Conservation (phyloP, 2,329 filamentous ascomycete species). For the Stachybotrys echinatus region DNA sequence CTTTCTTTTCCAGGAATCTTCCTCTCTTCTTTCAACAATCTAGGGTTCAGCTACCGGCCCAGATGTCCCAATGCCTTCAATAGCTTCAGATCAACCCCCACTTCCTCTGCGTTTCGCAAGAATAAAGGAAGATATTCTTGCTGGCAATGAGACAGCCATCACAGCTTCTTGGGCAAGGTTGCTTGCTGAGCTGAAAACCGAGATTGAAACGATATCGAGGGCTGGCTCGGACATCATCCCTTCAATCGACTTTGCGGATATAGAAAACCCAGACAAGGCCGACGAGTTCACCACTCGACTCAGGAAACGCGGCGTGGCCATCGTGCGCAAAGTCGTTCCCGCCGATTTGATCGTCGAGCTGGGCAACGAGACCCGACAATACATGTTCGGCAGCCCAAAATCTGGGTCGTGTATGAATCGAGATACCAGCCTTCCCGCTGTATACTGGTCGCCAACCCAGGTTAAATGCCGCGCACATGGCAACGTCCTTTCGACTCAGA, state of each 20-base stretch:
- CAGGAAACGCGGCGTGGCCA: constrained; percentile 22
- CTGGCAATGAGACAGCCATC: constrained; percentile 30
- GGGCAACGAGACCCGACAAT: constrained; percentile 46
- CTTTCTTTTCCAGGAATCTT: too few species aligned
- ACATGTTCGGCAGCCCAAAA: constrained; percentile 44
- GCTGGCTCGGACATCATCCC: constrained; percentile 30
- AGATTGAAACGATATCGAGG: constrained; percentile 28
- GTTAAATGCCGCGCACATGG: constrained; percentile 32
- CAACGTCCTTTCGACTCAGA: constrained; percentile 31
- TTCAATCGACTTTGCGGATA: constrained; percentile 33
- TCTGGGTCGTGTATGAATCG: constrained; percentile 23
- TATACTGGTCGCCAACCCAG: constrained; percentile 36
- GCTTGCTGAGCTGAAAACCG: constrained; percentile 26
- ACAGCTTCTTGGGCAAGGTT: constrained; percentile 32
- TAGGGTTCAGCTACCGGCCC: not conserved
- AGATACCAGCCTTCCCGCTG: constrained; percentile 26
- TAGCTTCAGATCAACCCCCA: constrained; percentile 11
- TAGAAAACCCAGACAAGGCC: constrained; percentile 18
- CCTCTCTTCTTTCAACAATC: not conserved
- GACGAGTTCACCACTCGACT: constrained; percentile 19
- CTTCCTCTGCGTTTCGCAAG: constrained; percentile 34
- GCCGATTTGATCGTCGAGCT: constrained; percentile 27
- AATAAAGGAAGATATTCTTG: constrained; percentile 32
- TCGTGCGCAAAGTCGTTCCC: constrained; percentile 25
- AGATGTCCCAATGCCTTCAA: not conserved